Percentiles rank a stretch among this genome's conserved stretches.
phyloP scores from a whole-genome alignment of 164 flowering plant genomes.

The Berberis thunbergii region DNA sequence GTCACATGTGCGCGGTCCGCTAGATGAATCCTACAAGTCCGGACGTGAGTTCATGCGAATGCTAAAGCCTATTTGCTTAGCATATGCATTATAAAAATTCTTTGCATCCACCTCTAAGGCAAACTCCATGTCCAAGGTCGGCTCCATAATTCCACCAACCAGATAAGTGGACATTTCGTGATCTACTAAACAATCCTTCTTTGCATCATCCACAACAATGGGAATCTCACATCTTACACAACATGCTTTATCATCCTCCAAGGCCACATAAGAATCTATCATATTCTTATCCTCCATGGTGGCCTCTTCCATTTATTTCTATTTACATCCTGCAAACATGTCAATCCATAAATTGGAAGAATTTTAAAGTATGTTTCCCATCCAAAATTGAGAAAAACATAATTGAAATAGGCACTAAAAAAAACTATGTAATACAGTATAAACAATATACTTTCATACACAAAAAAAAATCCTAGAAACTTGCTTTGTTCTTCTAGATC shows the following conservation, averaged over 20 bases:
- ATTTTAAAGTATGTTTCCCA: background rate
- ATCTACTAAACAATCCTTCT: conserved; percentile 11
- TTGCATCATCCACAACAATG: conserved; percentile 19
- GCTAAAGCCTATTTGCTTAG: conserved; percentile 39
- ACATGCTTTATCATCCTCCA: conserved; percentile 27
- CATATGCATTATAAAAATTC: conserved; percentile 46
- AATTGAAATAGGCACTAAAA: background rate
- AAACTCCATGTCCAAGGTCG: conserved; percentile 44
- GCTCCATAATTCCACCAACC: conserved; percentile 28
- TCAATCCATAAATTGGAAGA: background rate
- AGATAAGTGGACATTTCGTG: conserved; percentile 14
- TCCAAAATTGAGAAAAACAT: background rate
- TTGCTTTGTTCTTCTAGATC: too few species aligned
- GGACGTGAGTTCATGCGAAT: conserved; percentile 28
- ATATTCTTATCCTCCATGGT: conserved; percentile 17
- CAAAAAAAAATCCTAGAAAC: too few species aligned
- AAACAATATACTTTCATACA: too few species aligned
- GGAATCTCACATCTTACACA: conserved; percentile 30
- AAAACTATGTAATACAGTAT: background rate
- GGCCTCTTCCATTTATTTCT: conserved; percentile 21
- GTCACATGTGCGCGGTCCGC: too few species aligned
- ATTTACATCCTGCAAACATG: conserved; percentile 1
- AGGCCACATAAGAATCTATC: conserved; percentile 18
- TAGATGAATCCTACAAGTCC: too few species aligned
- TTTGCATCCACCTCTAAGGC: conserved; percentile 38